Evolutionary conservation across 2,329 filamentous ascomycete genomes (phyloP), one percentile per base, ranked within the genome.

Genomic region (Byssochlamys sp.): DNA sequence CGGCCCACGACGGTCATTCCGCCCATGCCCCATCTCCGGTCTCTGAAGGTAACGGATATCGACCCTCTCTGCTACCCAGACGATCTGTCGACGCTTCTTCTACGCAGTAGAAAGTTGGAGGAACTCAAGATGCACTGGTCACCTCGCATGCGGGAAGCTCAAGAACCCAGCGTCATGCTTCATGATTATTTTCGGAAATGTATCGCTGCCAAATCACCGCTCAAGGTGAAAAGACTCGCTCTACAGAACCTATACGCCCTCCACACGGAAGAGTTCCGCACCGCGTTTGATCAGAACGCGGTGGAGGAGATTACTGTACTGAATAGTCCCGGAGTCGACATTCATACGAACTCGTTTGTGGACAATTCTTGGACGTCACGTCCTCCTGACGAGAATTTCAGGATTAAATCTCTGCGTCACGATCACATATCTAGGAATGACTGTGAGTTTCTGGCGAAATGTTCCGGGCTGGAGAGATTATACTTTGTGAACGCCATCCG

Each of bases 1-100:
- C 77, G 83, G 35, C 83, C 84, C 1, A 81, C 79, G 4, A 76
- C 77, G 39, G 69, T 80, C 3, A 77, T 85, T 48, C 82, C 83
- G 1, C 73, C 81, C 0, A 77, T 86, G 63, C 79, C 81, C 6
- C 81, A 80, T 60, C 72, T 86, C 26, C 73, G 72, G 33, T 73
- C 71, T 3, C 72, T 86, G 35, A 78, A 79, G 55, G 74, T 83
- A 28, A 80, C 80, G 59, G 78, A 85, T 61, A 83, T 85, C 55
- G 84, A 86, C 57, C 84, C 84, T 0, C 73, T 86, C 9, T 86
- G 83, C 69, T 84, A 84, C 63, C 82, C 82, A 0, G 84, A 86
- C 67, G 83, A 85, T 62, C 78, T 86, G 7, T 82, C 81, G 12
- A 72, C 80, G 25, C 69, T 86, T 12, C 69, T 86, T 5, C 68